A percentile compares a stretch with the other conserved stretches of the same genome.
phyloP scores from a whole-genome alignment of 768 basidiomycete species.

The Krasilnikovozyma curviuscula region DNA sequence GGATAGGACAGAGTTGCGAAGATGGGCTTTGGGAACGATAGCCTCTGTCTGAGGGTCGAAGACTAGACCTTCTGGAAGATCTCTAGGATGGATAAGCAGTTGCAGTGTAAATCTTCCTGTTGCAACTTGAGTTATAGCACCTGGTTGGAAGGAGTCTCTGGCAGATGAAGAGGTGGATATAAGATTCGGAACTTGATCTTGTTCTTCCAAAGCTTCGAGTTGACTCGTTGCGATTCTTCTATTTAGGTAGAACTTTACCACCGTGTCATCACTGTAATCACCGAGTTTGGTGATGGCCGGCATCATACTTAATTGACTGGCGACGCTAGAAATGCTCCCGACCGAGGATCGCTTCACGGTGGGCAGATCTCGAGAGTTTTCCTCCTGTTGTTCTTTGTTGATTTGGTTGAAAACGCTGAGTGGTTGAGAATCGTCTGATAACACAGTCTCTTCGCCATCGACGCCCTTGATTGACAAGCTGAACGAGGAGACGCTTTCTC shows the following conservation, averaged over 20 bases:
- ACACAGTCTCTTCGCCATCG: constrained; percentile 58
- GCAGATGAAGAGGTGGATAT: neutral
- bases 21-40: constrained; percentile 64
- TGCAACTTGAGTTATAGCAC: constrained; percentile 33
- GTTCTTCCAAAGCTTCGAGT: too few species aligned
- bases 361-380: constrained; percentile 10
- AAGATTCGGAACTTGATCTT: neutral
- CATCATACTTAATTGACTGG: constrained; percentile 79
- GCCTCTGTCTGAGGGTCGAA: constrained; percentile 88
- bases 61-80: constrained; percentile 82
- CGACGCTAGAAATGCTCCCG: constrained; percentile 81
- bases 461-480: constrained; percentile 86
- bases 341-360: constrained; percentile 85
- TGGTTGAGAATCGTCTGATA: constrained; percentile 49
- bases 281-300: constrained; percentile 83
- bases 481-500: constrained; percentile 39
- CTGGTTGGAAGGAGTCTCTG: neutral
- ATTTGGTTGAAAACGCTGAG: constrained; percentile 75
- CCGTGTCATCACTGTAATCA: constrained; percentile 90
- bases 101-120: constrained; percentile 70
- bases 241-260: constrained; percentile 91
- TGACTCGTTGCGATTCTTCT: constrained; percentile 29
- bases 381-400: constrained; percentile 36
- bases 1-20: constrained; percentile 22
- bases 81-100: constrained; percentile 65